A percentile compares a stretch with the other conserved stretches of the same genome.
phyloP scores from a whole-genome alignment of 257 asterid species.

The Solanum pinnatisectum region DNA sequence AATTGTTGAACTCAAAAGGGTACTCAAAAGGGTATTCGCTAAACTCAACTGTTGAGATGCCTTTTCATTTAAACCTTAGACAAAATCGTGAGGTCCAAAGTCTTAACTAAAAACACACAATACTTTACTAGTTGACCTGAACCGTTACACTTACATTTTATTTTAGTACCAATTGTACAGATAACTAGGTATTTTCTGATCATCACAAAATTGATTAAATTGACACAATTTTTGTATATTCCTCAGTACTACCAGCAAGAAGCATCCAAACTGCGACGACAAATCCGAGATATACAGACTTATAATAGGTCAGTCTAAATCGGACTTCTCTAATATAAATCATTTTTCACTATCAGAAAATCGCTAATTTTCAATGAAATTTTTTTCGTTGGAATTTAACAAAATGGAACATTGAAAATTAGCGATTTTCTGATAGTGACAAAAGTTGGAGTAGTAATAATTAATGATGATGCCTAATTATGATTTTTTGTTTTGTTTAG shows the following conservation, averaged over 20 bases:
- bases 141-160: background rate
- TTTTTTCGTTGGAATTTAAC: background rate
- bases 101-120: background rate
- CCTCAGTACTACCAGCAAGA: constrained; percentile 80
- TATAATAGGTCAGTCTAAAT: constrained; percentile 37
- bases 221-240: background rate
- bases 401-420: background rate
- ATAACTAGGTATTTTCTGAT: background rate
- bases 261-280: constrained; percentile 52
- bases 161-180: background rate
- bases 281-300: constrained; percentile 47
- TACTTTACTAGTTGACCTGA: background rate
- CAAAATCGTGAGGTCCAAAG: background rate
- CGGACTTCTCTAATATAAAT: background rate
- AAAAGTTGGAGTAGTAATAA: background rate
- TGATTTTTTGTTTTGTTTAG: constrained; percentile 12
- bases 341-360: background rate
- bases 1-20: background rate
- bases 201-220: background rate
- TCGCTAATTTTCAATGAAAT: accelerated
- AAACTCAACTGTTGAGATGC: background rate
- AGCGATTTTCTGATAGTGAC: background rate
- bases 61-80: background rate
- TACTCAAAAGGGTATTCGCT: background rate
- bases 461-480: background rate